phyloP scores from a whole-genome alignment of 192 early-diverging fungal genomes.

The Chytriomyces hyalinus region DNA sequence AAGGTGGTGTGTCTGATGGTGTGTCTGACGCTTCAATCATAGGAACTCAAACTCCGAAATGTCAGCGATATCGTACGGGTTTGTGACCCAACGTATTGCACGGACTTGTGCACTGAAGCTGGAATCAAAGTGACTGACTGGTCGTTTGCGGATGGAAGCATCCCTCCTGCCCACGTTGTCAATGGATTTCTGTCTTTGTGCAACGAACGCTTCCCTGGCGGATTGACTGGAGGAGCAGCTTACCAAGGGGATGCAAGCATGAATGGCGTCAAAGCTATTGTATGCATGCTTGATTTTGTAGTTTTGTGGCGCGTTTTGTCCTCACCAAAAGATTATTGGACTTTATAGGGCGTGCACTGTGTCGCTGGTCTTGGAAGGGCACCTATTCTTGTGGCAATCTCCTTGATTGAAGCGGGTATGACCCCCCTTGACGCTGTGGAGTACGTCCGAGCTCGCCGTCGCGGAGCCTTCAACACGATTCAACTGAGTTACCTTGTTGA shows the following conservation, averaged over 20 bases:
- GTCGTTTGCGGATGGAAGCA: constrained; percentile 40
- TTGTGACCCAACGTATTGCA: constrained; percentile 83
- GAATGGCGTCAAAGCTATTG: constrained; percentile 1
- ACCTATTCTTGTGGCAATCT: constrained; percentile 76
- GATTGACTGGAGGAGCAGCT: constrained; percentile 16
- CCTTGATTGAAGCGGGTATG: constrained; percentile 78
- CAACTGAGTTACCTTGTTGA: constrained; percentile 70
- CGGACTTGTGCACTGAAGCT: constrained; percentile 48
- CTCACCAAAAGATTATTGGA: not conserved
- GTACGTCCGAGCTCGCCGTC: constrained; percentile 67
- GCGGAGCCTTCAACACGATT: constrained; percentile 75
- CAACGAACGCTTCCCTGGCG: constrained; percentile 53
- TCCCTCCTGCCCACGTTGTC: constrained; percentile 66
- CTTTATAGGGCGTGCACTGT: constrained; percentile 66
- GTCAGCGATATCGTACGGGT: constrained; percentile 83
- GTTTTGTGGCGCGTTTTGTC: constrained; percentile 41
- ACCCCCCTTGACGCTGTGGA: constrained; percentile 73
- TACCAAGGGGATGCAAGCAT: not conserved
- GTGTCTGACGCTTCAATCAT: not conserved
- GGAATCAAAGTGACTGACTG: constrained; percentile 65
- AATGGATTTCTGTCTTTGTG: constrained; percentile 73
- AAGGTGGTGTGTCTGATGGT: not conserved
- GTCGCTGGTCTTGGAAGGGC: constrained; percentile 74
- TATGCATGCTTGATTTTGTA: not conserved
- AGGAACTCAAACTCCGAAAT: constrained; percentile 71